Conservation (phyloP, 768 basidiomycete genomes). For the Astraeus odoratus region DNA sequence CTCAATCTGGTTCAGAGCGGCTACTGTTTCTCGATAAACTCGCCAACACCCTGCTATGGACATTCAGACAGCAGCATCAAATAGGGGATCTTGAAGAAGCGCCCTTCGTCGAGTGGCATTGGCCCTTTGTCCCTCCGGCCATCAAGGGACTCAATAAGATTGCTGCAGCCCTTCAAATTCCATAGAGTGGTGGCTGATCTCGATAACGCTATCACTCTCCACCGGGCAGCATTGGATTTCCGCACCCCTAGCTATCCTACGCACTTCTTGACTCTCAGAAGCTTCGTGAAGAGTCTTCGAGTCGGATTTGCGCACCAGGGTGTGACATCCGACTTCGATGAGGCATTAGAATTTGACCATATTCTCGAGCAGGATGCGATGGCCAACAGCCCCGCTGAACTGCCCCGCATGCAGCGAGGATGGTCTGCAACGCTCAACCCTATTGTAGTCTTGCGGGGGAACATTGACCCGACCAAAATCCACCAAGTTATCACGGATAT, state of each 20-base stretch:
- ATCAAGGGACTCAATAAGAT: neutral
- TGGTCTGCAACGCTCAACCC: too few relatives aligned
- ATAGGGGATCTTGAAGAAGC: neutral
- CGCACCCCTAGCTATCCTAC: neutral
- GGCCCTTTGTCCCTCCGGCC: neutral
- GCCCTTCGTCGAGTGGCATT: neutral
- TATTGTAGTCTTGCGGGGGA: too few relatives aligned
- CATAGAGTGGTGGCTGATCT: neutral
- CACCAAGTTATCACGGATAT: too few relatives aligned
- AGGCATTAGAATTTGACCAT: conserved; percentile 1
- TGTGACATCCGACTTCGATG: conserved; percentile 8
- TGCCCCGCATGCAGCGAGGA: too few relatives aligned
- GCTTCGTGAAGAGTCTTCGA: neutral
- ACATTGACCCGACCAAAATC: too few relatives aligned
- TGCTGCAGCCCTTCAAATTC: neutral
- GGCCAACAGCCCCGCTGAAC: too few relatives aligned
- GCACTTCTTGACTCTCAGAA: neutral
- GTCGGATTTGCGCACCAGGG: conserved; percentile 4
- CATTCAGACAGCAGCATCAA: neutral
- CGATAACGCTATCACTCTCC: neutral
- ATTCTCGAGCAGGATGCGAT: neutral
- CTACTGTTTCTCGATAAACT: conserved; percentile 11
- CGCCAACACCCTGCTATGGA: neutral
- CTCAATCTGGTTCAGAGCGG: neutral
- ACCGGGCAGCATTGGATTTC: neutral